Conservation (phyloP, 306 rosid genomes). For the Dryas alaskensis region DNA sequence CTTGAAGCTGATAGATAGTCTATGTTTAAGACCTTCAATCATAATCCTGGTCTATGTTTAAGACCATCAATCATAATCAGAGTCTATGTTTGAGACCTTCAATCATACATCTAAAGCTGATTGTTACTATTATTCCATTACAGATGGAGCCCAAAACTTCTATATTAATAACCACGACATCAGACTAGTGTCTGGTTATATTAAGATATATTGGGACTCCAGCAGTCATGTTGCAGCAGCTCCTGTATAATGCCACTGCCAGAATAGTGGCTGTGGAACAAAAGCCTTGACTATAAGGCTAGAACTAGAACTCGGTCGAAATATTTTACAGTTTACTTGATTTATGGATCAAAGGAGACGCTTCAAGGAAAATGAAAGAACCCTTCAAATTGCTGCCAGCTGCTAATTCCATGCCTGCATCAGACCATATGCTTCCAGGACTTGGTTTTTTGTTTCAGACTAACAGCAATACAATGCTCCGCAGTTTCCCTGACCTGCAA, state of each 20-base stretch:
- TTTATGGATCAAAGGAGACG: background rate
- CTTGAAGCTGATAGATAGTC: background rate
- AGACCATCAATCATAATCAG: background rate
- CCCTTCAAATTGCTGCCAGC: background rate
- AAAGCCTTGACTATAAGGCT: background rate
- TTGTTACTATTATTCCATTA: background rate
- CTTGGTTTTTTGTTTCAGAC: no score
- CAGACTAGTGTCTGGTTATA: no score
- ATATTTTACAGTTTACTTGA: background rate
- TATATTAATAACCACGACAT: background rate
- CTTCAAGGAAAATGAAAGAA: background rate
- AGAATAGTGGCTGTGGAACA: background rate
- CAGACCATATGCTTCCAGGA: background rate
- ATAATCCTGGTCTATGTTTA: no score
- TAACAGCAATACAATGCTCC: no score
- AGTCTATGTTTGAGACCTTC: no score
- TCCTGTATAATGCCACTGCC: background rate
- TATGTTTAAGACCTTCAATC: background rate
- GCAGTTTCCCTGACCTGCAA: no score
- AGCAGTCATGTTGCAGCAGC: background rate
- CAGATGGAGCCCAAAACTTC: background rate
- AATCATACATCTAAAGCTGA: background rate
- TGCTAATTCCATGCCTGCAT: background rate
- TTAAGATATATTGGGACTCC: background rate
- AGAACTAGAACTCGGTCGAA: background rate